These are phyloP conservation scores for Phalaenopsis hybrid DNA, from an alignment of 116 monocot genomes.

Conservation along the genomic window DNA sequence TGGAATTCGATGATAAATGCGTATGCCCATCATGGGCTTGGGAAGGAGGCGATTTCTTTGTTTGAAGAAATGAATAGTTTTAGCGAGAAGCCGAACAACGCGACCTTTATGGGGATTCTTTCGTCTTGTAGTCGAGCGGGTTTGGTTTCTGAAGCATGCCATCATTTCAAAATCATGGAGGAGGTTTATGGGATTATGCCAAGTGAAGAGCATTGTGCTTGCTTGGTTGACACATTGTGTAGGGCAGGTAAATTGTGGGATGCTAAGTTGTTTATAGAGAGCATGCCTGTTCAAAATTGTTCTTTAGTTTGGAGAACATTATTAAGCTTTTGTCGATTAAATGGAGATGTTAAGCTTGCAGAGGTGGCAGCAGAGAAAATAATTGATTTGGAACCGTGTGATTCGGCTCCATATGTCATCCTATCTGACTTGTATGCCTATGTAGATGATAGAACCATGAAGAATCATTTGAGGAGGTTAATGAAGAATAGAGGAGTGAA, in stretches of 20 bases:
- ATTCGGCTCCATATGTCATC: slow-evolving; percentile 31
- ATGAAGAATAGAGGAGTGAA: slow-evolving; percentile 32
- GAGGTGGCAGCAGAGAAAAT: slow-evolving; percentile 30
- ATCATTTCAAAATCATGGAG: slow-evolving; percentile 34
- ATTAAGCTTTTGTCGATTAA: slow-evolving; percentile 37
- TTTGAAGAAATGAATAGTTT: slow-evolving; percentile 23
- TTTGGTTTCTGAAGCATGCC: slow-evolving; percentile 33
- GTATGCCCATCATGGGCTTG: slow-evolving; percentile 40
- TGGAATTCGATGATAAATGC: slow-evolving; percentile 49
- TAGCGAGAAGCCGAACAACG: slow-evolving; percentile 25
- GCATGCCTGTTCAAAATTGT: slow-evolving; percentile 19
- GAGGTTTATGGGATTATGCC: slow-evolving; percentile 29
- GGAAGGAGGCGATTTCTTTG: slow-evolving; percentile 24
- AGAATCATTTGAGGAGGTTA: slow-evolving; percentile 27
- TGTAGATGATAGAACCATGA: slow-evolving; percentile 20
- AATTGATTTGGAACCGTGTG: slow-evolving; percentile 27
- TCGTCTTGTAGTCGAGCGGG: slow-evolving; percentile 50
- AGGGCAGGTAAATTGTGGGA: slow-evolving; percentile 28
- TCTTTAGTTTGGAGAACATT: slow-evolving; percentile 33
- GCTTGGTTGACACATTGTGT: slow-evolving; percentile 46
- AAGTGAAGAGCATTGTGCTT: slow-evolving; percentile 36
- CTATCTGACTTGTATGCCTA: slow-evolving; percentile 37
- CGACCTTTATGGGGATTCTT: slow-evolving; percentile 26
- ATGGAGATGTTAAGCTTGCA: slow-evolving; percentile 35
- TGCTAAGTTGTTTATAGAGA: slow-evolving; percentile 33